Conservation (phyloP, 768 basidiomycete genomes). For the Hydnomerulius pinastri region DNA sequence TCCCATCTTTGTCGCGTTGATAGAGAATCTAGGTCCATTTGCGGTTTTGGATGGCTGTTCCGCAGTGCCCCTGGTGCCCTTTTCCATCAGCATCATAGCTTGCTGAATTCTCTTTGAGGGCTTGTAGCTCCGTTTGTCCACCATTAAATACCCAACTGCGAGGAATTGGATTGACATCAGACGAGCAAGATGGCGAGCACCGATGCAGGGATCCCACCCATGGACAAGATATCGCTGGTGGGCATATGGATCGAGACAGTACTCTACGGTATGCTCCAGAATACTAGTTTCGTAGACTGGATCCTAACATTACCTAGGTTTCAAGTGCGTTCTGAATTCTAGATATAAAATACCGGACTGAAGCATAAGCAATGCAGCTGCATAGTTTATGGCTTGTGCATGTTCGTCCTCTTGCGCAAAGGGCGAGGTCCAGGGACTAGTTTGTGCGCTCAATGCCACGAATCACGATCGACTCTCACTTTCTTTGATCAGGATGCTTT, state of each 20-base stretch:
- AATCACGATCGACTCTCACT: background rate
- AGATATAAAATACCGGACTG: background rate
- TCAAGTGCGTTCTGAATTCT: background rate
- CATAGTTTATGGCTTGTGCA: background rate
- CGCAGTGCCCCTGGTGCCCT: too few species aligned
- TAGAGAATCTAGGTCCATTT: too few species aligned
- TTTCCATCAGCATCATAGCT: too few species aligned
- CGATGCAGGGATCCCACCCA: background rate
- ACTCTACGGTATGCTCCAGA: background rate
- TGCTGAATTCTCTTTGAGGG: too few species aligned
- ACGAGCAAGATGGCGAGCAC: too few species aligned
- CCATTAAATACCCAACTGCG: too few species aligned
- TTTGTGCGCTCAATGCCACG: background rate
- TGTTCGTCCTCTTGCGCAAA: background rate
- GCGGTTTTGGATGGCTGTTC: too few species aligned
- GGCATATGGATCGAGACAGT: too few species aligned
- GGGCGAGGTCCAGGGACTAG: background rate
- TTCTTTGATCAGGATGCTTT: background rate
- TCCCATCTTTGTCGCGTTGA: too few species aligned
- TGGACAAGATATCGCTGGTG: background rate
- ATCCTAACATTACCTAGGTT: background rate
- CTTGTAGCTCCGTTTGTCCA: too few species aligned
- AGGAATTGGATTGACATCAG: too few species aligned
- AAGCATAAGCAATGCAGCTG: background rate
- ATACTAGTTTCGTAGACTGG: background rate